phyloP scores from a whole-genome alignment of 1,139 yeast species.

The Nakaseomyces sp. region DNA sequence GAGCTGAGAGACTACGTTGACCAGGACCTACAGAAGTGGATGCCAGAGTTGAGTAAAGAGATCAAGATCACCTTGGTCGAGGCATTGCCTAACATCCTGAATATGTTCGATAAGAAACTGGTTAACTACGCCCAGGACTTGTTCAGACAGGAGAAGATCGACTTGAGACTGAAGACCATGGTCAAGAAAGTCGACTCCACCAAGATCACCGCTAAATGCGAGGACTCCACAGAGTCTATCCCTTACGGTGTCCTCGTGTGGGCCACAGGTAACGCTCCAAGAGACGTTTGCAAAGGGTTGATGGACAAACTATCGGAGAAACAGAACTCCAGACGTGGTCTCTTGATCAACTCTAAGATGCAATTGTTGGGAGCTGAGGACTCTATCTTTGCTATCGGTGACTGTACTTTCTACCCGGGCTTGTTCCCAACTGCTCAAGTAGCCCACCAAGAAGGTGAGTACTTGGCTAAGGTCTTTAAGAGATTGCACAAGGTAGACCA shows the following conservation, averaged over 20 bases:
- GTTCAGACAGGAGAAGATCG: conserved; percentile 69
- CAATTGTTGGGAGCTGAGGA: conserved; percentile 79
- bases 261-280: conserved; percentile 96
- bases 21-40: conserved; percentile 82
- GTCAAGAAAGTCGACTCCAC: conserved; percentile 74
- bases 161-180: conserved; percentile 73
- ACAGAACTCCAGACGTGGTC: conserved; percentile 79
- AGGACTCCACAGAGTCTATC: conserved; percentile 44
- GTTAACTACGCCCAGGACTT: conserved; percentile 79
- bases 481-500: conserved; percentile 61
- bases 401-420: conserved; percentile 81
- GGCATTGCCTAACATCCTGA: conserved; percentile 84
- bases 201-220: conserved; percentile 57
- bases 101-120: conserved; percentile 76
- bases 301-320: conserved; percentile 49
- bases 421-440: conserved; percentile 96
- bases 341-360: conserved; percentile 72
- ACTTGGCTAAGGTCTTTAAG: conserved; percentile 64
- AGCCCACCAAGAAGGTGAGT: conserved; percentile 89
- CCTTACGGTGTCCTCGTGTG: conserved; percentile 91
- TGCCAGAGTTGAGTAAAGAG: conserved; percentile 77
- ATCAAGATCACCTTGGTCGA: conserved; percentile 78
- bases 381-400: conserved; percentile 78
- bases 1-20: conserved; percentile 90
- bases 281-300: conserved; percentile 63